A percentile compares a stretch with the other conserved stretches of the same genome.
Conservation (phyloP, 768 basidiomycete genomes). For the Suillus ampliporus region DNA sequence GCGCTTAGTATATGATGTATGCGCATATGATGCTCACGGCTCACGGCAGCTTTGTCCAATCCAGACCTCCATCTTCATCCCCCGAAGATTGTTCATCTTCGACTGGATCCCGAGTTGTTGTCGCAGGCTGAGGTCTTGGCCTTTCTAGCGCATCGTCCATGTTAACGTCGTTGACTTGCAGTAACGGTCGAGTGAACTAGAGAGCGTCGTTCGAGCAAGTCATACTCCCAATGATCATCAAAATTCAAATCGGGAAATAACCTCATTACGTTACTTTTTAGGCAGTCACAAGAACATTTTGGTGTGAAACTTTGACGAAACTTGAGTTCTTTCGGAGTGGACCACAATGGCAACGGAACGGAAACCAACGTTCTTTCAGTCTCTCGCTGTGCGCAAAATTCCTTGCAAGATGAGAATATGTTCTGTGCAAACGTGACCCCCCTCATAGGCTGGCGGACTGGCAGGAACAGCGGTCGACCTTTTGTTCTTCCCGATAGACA, state of each 20-base stretch:
- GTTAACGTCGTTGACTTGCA: neutral
- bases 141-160: conserved; percentile 72
- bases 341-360: conserved; percentile 33
- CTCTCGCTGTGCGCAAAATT: conserved; percentile 47
- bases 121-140: conserved; percentile 30
- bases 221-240: neutral
- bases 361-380: conserved; percentile 51
- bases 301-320: neutral
- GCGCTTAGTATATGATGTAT: conserved; percentile 11
- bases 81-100: conserved; percentile 59
- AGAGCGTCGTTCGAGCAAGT: neutral
- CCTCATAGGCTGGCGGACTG: conserved; percentile 77
- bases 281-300: neutral
- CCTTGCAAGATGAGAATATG: conserved; percentile 18
- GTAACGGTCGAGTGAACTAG: neutral
- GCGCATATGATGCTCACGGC: conserved; percentile 20
- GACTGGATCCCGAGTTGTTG: conserved; percentile 37
- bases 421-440: conserved; percentile 15
- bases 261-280: neutral
- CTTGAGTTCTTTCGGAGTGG: conserved; percentile 3
- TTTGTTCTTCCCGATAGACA: conserved; percentile 96
- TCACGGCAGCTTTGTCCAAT: conserved; percentile 82
- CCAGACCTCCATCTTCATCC: conserved; percentile 78
- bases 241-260: neutral
- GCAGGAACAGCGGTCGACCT: conserved; percentile 95